Percentiles rank a stretch among this genome's conserved stretches.
Conservation (phyloP, 1,284 basidiomycete genomes). For the Afroboletus lepidellus region DNA sequence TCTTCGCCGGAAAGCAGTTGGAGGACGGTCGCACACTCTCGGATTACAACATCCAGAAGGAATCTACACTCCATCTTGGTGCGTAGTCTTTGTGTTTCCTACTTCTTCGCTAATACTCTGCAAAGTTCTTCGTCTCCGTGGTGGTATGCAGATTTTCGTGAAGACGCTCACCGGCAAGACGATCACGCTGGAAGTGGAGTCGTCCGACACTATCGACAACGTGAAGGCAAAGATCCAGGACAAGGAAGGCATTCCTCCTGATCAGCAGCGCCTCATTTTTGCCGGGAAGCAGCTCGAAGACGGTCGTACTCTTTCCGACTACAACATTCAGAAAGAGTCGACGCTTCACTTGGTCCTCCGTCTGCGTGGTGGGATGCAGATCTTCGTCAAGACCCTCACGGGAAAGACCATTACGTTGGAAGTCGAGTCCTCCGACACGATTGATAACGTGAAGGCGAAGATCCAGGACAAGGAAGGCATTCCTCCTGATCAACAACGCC, state of each 20-base stretch:
- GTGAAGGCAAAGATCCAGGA: slow-evolving; percentile 86
- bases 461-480: slow-evolving; percentile 79
- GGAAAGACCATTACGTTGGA: slow-evolving; percentile 82
- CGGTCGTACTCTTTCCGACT: slow-evolving; percentile 73
- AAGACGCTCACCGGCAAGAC: slow-evolving; percentile 82
- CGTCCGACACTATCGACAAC: slow-evolving; percentile 87
- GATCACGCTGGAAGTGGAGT: slow-evolving; percentile 86
- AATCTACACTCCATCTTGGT: slow-evolving; percentile 67
- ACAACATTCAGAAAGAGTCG: slow-evolving; percentile 76
- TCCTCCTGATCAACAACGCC: slow-evolving; percentile 70
- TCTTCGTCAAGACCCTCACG: slow-evolving; percentile 70
- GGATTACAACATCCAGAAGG: slow-evolving; percentile 78
- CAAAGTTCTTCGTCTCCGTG: slow-evolving; percentile 62
- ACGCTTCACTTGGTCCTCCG: slow-evolving; percentile 58
- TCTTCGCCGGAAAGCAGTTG: slow-evolving; percentile 85
- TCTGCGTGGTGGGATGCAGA: slow-evolving; percentile 59
- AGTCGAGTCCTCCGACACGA: slow-evolving; percentile 74
- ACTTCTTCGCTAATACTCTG: slow-evolving; percentile 1
- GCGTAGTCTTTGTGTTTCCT: neutral
- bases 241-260: slow-evolving; percentile 83
- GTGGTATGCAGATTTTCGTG: slow-evolving; percentile 76
- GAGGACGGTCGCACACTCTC: slow-evolving; percentile 83
- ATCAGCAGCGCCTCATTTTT: slow-evolving; percentile 82
- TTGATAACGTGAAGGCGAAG: slow-evolving; percentile 72
- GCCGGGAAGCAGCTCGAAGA: slow-evolving; percentile 82